phyloP scores from a whole-genome alignment of 768 basidiomycete genomes.

The Mycena vitilis region DNA sequence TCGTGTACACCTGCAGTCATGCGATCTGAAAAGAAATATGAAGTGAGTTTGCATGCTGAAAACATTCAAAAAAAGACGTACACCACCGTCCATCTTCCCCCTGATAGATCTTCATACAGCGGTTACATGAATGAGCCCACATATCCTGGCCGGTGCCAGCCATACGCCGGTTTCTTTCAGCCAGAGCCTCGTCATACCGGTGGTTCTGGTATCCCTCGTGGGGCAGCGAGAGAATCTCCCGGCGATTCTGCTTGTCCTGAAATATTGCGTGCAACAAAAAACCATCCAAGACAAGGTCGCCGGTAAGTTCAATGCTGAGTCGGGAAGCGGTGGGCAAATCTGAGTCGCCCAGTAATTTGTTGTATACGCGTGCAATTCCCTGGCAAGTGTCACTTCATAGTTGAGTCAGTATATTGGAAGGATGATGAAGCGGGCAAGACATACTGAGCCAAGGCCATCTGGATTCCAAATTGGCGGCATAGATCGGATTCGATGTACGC shows the following conservation, averaged over 20 bases:
- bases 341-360: not conserved
- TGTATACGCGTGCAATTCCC: constrained; percentile 8
- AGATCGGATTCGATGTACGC: not conserved
- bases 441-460: not conserved
- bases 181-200: constrained; percentile 7
- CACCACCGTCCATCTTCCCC: constrained; percentile 16
- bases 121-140: constrained; percentile 26
- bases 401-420: too few species aligned
- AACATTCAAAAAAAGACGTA: not conserved
- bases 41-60: too few species aligned
- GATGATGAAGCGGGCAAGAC: not conserved
- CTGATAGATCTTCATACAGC: constrained; percentile 18
- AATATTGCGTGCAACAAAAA: constrained; percentile 10
- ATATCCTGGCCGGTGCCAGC: constrained; percentile 22
- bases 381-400: not conserved
- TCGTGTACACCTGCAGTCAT: constrained; percentile 11
- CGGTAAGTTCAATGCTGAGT: not conserved
- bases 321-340: not conserved
- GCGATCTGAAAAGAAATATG: not conserved
- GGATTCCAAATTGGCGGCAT: not conserved
- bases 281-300: not conserved
- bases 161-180: constrained; percentile 13
- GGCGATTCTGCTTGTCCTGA: not conserved
- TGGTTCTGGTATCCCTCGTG: constrained; percentile 1
- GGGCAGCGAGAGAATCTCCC: not conserved